Evolutionary conservation across 2,329 filamentous ascomycete species (phyloP), one percentile per base, ranked within the genome.

Genomic region (Colletotrichum horii): DNA sequence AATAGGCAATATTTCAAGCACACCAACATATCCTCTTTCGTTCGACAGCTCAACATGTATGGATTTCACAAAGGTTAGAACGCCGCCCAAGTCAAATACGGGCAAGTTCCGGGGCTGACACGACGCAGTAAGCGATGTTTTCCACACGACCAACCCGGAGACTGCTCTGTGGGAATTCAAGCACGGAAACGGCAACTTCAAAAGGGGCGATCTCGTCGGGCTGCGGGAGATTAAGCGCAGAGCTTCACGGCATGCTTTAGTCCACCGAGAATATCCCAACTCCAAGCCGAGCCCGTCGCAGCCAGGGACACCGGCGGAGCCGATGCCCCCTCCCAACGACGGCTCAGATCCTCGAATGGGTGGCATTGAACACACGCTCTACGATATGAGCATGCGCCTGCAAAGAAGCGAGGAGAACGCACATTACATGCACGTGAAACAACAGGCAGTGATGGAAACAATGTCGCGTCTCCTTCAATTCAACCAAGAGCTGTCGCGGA

Each of bases 91-190:
- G 4, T 15, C 26, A 4, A 16, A 26, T 16, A 12, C 26, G 4
- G 19, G 19, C 15, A 43, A 16, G n/a, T 22, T 22, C 43, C 26
- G 19, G 26, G n/a, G 66, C 66, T 76, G 34, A 69, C 79, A n/a
- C 16, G 43, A 26, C 24, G 8, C 80, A 98, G 97, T 98, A 81
- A 98, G 97, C 87, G 97, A 99, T 83, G 97, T 98, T 26, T 99
- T 98, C 83, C 96, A 98, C 84, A 98, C 96, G 6, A 96, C 95
- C 14, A 96, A 94, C 58, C 96, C 96, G 15, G 97, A 98, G 81
- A 96, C 96, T 24, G 96, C 96, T 1, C 88, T 99, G 34, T 99
- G 97, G 97, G 97, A 99, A 83, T 99, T 99, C 85, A 98, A 98
- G 85, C 97, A 99, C 82, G 97, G 97, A 69, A 97, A 96, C 81